These are phyloP conservation scores for Naganishia sp. DNA, from an alignment of 1,284 basidiomycete species.

Conservation along the genomic window DNA sequence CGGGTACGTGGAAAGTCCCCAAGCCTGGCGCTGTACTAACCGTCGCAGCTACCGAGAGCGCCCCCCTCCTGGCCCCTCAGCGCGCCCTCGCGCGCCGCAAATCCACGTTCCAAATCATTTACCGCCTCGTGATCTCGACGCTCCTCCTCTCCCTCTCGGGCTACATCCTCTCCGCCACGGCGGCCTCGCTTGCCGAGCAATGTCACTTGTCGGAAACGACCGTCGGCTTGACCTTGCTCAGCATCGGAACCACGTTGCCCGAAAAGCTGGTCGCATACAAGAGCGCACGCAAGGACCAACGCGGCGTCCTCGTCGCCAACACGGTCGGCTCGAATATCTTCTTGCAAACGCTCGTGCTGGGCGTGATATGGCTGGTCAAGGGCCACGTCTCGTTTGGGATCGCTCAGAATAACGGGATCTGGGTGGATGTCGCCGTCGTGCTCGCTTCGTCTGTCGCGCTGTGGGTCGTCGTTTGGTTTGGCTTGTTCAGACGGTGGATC, in stretches of 20 bases:
- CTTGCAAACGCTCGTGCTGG: conserved; percentile 46
- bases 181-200: conserved; percentile 40
- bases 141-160: conserved; percentile 42
- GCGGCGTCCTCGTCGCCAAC: conserved; percentile 45
- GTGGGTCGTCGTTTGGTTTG: conserved; percentile 30
- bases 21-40: neutral
- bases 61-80: neutral
- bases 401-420: neutral
- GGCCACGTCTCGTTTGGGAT: conserved; percentile 6
- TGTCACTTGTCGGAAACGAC: conserved; percentile 42
- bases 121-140: conserved; percentile 28
- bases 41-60: conserved; percentile 11
- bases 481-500: conserved; percentile 25
- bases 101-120: conserved; percentile 26
- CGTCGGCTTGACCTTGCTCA: conserved; percentile 44
- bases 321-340: conserved; percentile 50
- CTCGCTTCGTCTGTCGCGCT: conserved; percentile 16
- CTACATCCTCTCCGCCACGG: conserved; percentile 43
- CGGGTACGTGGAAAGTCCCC: neutral
- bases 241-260: conserved; percentile 47
- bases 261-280: conserved; percentile 47
- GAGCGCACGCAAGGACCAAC: conserved; percentile 40
- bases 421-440: conserved; percentile 27
- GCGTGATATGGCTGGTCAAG: conserved; percentile 40
- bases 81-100: conserved; percentile 20